phyloP scores from a whole-genome alignment of 805 yeast species.

The Barnettozyma siamensis region DNA sequence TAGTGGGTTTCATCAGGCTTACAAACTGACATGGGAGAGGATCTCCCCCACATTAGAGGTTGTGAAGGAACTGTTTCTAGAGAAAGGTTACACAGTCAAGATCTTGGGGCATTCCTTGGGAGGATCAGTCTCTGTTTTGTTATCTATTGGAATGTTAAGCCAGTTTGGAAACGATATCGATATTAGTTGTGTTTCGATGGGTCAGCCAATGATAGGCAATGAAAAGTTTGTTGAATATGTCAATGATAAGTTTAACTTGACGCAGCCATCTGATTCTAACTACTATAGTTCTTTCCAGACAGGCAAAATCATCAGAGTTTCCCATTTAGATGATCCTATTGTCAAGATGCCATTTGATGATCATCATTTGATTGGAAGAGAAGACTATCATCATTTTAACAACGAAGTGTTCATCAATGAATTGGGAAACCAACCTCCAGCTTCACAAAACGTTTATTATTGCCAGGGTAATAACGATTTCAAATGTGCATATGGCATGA shows the following conservation, averaged over 20 bases:
- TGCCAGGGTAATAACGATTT: conserved; percentile 66
- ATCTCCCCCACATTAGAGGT: conserved; percentile 1
- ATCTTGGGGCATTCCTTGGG: conserved; percentile 27
- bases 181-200: conserved; percentile 18
- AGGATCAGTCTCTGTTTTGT: conserved; percentile 21
- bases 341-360: conserved; percentile 22
- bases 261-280: not conserved
- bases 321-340: conserved; percentile 24
- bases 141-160: conserved; percentile 7
- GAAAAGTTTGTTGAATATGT: conserved; percentile 11
- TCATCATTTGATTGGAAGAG: conserved; percentile 11
- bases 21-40: conserved; percentile 6
- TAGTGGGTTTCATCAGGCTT: conserved; percentile 18
- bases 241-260: conserved; percentile 8
- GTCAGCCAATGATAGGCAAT: conserved; percentile 26
- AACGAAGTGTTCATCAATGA: conserved; percentile 24
- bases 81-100: conserved; percentile 10
- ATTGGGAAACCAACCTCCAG: conserved; percentile 13
- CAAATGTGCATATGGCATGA: conserved; percentile 31
- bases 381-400: conserved; percentile 14
- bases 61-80: not conserved
- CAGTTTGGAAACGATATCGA: not conserved
- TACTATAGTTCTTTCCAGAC: conserved; percentile 1
- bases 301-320: conserved; percentile 14
- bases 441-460: conserved; percentile 57